Base-by-base conservation (phyloP, 192 early-diverging fungal genomes). In the Haplosporangium gracile region DNA sequence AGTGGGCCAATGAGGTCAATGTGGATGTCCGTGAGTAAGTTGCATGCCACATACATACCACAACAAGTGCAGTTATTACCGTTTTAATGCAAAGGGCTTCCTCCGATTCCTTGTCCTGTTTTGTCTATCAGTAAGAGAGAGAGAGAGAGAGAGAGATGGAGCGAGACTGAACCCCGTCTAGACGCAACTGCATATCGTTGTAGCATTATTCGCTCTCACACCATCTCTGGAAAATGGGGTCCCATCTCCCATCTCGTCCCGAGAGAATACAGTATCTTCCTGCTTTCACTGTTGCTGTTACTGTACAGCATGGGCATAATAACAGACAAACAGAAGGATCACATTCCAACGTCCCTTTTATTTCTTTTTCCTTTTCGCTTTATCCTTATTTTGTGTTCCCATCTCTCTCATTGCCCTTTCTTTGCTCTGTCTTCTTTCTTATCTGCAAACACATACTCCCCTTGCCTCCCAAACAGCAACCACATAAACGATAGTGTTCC, bases 171-270 rank as follows among this genome's bases (percentile, higher is more conserved):
- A 57, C 55, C 60, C 29, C 60, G 60, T 65, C 29, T 65, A 65
- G 60, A 34, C 16, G 26, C 60, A 29, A 65, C 11, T 51, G 16
- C 49, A 51, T 51, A 51, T 22, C 49, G 16, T 51, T 20, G 16
- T 51, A 18, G 18, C 18, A 51, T 15, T 15, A 29, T 65, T 65
- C 60, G 60, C 60, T 29, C 26, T 65, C 60, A 32, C 60, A 34
- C 29, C 26, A 32, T 65, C 26, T 32, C 43, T 45, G 24, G 1
- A 65, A 65, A 65, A 32, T 65, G n/a, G 60, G 60, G 60, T 65
- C n/a, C 60, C 60, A 65, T 65, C 60, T 65, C 60, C 60, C 60
- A 65, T 65, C 60, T 65, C 11, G 6, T 65, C 60, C 60, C n/a
- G 57, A 63, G 26, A 7, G 57, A 29, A 29, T 0, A 49, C 15